phyloP scores from a whole-genome alignment of 306 rosid species.

The Trichosanthes truncata region DNA sequence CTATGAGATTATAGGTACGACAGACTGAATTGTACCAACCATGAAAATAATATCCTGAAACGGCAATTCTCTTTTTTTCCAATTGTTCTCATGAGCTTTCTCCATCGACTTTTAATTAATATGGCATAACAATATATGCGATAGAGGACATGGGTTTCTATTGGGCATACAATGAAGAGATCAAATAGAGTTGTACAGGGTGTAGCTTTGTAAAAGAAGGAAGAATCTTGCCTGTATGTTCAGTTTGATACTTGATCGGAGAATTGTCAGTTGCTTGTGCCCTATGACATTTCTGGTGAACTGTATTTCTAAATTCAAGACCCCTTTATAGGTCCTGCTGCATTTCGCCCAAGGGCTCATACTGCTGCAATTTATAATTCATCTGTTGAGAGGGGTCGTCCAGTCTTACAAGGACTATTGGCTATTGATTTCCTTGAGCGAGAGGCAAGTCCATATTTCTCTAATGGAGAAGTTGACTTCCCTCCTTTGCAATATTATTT shows the following conservation, averaged over 20 bases:
- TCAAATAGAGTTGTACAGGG: not conserved
- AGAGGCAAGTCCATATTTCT: slow-evolving; percentile 51
- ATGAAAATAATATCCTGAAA: not conserved
- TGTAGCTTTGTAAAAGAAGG: not conserved
- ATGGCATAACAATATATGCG: not conserved
- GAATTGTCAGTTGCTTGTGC: not conserved
- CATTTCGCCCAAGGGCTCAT: slow-evolving; percentile 97
- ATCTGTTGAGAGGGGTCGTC: slow-evolving; percentile 89
- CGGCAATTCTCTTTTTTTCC: not conserved
- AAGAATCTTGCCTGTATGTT: not conserved
- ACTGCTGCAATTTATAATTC: slow-evolving; percentile 60
- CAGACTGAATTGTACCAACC: not conserved
- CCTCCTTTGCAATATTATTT: slow-evolving; percentile 5
- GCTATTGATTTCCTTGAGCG: slow-evolving; percentile 89
- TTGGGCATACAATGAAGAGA: not conserved
- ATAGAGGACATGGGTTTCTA: not conserved
- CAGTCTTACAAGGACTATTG: slow-evolving; percentile 90
- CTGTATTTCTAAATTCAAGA: not conserved
- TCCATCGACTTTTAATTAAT: not conserved
- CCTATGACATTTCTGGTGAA: not conserved
- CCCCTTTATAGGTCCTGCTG: slow-evolving; percentile 78
- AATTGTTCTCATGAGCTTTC: not conserved
- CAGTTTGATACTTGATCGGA: not conserved
- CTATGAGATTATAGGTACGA: not conserved
- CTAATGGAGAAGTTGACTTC: slow-evolving; percentile 1